Conservation (phyloP, 179 eudicot species). For the Carnegiea gigantea region DNA sequence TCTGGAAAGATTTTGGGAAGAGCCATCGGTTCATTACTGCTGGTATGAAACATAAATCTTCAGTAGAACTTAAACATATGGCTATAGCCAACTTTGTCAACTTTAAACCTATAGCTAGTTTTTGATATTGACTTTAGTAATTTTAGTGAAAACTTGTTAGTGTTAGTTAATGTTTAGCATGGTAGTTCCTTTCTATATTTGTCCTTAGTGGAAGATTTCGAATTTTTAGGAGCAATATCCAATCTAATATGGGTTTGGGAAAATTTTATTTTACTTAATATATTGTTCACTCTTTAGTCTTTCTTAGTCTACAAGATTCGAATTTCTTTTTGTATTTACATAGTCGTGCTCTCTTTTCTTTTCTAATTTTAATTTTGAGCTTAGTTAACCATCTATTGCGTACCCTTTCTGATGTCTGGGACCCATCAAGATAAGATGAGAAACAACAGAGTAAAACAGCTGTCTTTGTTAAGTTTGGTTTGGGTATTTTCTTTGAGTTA, state of each 20-base stretch:
- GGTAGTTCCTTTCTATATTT: too few species aligned
- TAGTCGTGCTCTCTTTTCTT: background rate
- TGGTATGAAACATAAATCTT: too few species aligned
- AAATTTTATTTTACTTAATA: too few species aligned
- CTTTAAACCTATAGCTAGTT: too few species aligned
- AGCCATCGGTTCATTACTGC: too few species aligned
- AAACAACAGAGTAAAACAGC: background rate
- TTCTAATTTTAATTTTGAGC: background rate
- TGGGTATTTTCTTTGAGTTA: background rate
- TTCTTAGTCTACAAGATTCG: background rate
- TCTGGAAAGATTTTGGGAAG: too few species aligned
- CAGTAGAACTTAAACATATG: too few species aligned
- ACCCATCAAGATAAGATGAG: background rate
- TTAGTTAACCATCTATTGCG: background rate
- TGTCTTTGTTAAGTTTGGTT: background rate
- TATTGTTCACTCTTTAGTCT: background rate
- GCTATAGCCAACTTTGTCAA: too few species aligned
- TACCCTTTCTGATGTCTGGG: background rate
- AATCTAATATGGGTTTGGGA: background rate
- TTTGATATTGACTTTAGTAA: too few species aligned
- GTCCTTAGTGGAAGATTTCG: too few species aligned
- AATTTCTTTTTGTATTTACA: background rate
- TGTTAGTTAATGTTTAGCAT: too few species aligned
- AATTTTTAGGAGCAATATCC: background rate
- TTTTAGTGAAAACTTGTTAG: too few species aligned